Evolutionary conservation across 1,139 yeast species (phyloP), one percentile per base, ranked within the genome.

Genomic region (Saccharomyces uvarum): DNA sequence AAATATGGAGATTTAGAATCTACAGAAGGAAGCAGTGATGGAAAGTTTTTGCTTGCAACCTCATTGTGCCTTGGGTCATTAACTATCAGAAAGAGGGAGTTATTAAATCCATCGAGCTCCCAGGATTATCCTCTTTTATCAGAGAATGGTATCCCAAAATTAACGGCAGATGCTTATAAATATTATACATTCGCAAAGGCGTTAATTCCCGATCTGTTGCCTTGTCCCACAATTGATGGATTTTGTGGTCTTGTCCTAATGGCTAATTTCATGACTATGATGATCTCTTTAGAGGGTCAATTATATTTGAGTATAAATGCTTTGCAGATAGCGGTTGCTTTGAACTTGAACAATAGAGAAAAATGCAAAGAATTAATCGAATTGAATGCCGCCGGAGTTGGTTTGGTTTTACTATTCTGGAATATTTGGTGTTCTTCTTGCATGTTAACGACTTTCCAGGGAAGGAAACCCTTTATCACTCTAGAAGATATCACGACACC

Each of bases 361-460:
- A 38, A 16, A 16, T 38, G 14, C 26, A 19, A 38, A 19, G 24
- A 38, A 19, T 42, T 32, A 6, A 8, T 38, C 7, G 27, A 14
- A 27, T 21, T 38, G 2, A 32, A 28, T 8, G 21, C 32, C 13
- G 38, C 19, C 19, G 32, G 42, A 21, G 7, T 32, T 14, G 55
- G 53, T 6, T 14, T 51, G 27, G 21, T 53, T 13, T 21, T 53
- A 9, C 21, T 53, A 32, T 53, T 53, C 11, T 53, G 55, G 55
- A 53, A 50, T 31, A 16, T 51, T 38, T 53, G 55, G 55, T 50
- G 55, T 42, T 51, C 53, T 7, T 53, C 50, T 26, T 50, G 53
- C 41, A 50, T 53, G 55, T 46, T 53, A 42, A 26, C 53, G 16
- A 53, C 53, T 11, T 31, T 50, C n/a, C 42, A 46, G 4, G 55